Base-by-base conservation (phyloP, 2,329 filamentous ascomycete genomes). In the Ophioceras dolichostomum region DNA sequence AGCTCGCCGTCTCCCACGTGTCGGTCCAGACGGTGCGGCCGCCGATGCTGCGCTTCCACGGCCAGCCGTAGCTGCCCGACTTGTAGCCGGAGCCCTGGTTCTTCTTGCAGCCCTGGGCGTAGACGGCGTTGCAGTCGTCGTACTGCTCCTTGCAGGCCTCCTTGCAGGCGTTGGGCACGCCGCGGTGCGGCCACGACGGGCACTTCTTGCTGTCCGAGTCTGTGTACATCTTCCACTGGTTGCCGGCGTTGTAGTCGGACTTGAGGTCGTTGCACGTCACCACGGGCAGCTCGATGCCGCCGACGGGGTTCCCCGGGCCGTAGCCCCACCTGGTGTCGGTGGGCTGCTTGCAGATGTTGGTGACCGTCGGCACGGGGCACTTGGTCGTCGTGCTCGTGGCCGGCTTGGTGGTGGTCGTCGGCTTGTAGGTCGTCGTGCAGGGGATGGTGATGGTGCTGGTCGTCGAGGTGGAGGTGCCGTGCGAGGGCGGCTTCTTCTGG, bases 291-390 rank as follows among this genome's bases (percentile, higher is more conserved):
- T 58, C 54, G 37, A 75, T 71, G 41, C 58, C 62, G 34, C 67
- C 70, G 13, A 73, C 66, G 3, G 67, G 62, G 36, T 61, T 76
- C 26, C 79, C 73, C 2, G 79, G 76, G 2, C 73, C 76, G 50
- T 87, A 89, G 37, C 75, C 76, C 46, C 68, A 72, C 51, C 69
- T 67, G 46, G 72, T 69, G 56, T 59, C 67, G 37, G 57, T 53
- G n/a, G 70, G 64, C 53, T 73, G 67, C 26, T 51, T 56, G 62
- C 70, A 74, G 47, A 74, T 62, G 45, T 65, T 65, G 39, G 65
- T 69, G 2, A 67, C 62, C 24, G 62, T 53, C 2, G 69, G 65
- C 37, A 63, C 56, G 37, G 63, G 59, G 30, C 56, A 54, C 37
- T 54, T 52, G 17, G 54, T 52, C 14, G 53, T 48, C 18, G 45